Evolutionary conservation across 2,329 filamentous ascomycete species (phyloP).

Genomic region (Xylaria digitata): DNA sequence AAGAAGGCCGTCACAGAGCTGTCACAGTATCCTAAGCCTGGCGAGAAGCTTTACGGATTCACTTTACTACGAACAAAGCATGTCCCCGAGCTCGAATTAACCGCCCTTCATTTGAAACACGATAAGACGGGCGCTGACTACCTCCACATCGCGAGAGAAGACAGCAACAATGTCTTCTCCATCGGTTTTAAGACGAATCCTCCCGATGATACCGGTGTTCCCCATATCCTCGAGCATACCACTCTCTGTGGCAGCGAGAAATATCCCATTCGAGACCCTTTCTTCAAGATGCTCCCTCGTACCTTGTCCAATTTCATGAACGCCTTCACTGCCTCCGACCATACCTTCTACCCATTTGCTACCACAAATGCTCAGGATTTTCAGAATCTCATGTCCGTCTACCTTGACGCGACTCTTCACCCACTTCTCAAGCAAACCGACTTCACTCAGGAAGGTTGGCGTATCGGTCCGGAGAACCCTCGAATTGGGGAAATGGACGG

Average conservation of each 20-base stretch:
- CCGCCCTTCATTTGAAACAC: conserved; percentile 88
- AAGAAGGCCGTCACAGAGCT: conserved; percentile 79
- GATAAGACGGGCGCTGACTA: conserved; percentile 97
- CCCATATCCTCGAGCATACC: conserved; percentile 97
- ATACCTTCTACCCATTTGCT: conserved; percentile 97
- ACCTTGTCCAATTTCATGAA: conserved; percentile 99
- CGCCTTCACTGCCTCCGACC: conserved; percentile 94
- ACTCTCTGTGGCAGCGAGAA: conserved; percentile 95
- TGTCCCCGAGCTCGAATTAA: conserved; percentile 92
- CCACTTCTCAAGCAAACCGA: conserved; percentile 90
- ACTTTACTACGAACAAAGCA: conserved; percentile 89
- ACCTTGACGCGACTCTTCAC: conserved; percentile 92
- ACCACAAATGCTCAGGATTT: conserved; percentile 97
- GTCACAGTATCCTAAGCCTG: conserved; percentile 78
- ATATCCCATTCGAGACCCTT: conserved; percentile 98
- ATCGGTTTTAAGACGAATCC: conserved; percentile 99
- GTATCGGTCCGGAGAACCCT: conserved; percentile 91
- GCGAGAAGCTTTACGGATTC: conserved; percentile 92
- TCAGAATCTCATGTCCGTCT: conserved; percentile 94
- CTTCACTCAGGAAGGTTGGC: conserved; percentile 97
- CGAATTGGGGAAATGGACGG: conserved; percentile 61
- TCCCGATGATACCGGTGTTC: conserved; percentile 93
- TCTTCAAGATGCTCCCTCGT: conserved; percentile 99
- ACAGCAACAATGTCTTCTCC: conserved; percentile 99
- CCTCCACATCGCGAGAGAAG: conserved; percentile 91